Conservation (phyloP, 768 basidiomycete species). For the Hericium rajendrae region DNA sequence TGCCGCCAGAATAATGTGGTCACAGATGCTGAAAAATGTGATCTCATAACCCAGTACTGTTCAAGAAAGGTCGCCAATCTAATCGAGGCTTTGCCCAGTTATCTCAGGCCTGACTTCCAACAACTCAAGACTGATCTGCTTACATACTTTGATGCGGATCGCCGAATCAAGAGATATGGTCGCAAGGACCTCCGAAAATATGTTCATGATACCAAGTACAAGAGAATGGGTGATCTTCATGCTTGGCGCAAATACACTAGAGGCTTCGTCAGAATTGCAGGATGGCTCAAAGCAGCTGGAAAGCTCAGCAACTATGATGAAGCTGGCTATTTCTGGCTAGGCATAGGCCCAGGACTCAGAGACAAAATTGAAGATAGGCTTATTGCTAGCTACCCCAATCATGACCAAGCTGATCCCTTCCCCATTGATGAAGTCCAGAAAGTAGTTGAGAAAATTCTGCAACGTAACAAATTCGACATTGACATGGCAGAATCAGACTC, state of each 20-base stretch:
- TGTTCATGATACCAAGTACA: not conserved
- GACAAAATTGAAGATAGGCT: not conserved
- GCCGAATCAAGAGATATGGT: not conserved
- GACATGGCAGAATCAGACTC: not conserved
- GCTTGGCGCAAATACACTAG: not conserved
- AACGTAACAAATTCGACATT: not conserved
- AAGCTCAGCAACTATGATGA: not conserved
- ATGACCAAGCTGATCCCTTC: not conserved
- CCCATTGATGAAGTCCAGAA: not conserved
- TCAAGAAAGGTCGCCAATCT: not conserved
- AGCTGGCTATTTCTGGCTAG: not conserved
- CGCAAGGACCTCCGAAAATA: not conserved
- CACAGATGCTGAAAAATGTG: no score
- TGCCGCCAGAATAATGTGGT: not conserved
- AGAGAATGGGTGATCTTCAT: not conserved
- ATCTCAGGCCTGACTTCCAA: not conserved
- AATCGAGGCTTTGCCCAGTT: not conserved
- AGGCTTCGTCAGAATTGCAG: not conserved
- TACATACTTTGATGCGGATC: not conserved
- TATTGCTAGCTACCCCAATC: not conserved
- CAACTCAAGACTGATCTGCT: not conserved
- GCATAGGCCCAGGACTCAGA: not conserved
- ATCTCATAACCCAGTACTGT: no score
- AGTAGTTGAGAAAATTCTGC: not conserved
- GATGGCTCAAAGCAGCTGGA: not conserved